These are phyloP conservation scores for Penicillium sp. DNA, from an alignment of 2,329 filamentous ascomycete species.

Conservation along the genomic window DNA sequence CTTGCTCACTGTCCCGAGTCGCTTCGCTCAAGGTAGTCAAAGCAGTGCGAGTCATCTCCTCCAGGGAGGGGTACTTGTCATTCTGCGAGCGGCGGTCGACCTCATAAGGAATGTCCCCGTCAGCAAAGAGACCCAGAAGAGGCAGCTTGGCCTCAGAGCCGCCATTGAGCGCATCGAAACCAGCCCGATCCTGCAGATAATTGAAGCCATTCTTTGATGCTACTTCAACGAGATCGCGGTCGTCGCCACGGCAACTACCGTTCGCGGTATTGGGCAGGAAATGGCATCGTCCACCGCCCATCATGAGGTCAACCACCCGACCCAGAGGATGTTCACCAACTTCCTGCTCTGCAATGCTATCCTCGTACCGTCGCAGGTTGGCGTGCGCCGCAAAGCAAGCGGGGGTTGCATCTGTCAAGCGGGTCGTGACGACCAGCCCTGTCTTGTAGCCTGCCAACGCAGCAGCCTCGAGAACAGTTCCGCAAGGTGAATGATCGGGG, in stretches of 20 bases:
- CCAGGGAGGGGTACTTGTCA: constrained; percentile 80
- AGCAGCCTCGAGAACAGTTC: constrained; percentile 88
- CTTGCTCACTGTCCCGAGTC: constrained; percentile 78
- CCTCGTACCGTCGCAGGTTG: constrained; percentile 73
- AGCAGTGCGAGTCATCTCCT: constrained; percentile 86
- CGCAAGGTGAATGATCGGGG: constrained; percentile 81
- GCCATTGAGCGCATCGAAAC: constrained; percentile 70
- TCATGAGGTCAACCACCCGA: constrained; percentile 82
- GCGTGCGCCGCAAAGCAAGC: constrained; percentile 93
- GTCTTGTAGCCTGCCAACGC: constrained; percentile 90
- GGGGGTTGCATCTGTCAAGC: constrained; percentile 92
- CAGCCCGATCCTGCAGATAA: constrained; percentile 69
- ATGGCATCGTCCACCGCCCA: constrained; percentile 90
- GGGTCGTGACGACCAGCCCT: constrained; percentile 89
- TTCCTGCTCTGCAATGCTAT: constrained; percentile 89
- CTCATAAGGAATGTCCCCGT: constrained; percentile 84
- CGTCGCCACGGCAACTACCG: constrained; percentile 79
- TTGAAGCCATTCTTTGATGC: constrained; percentile 78
- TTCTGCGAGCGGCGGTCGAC: constrained; percentile 79
- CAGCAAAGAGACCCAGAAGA: constrained; percentile 80
- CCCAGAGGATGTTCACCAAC: constrained; percentile 84
- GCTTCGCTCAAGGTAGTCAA: constrained; percentile 76
- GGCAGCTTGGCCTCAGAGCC: constrained; percentile 72
- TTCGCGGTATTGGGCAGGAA: constrained; percentile 80
- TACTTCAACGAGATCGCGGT: constrained; percentile 69